Evolutionary conservation across 768 basidiomycete species (phyloP).

Genomic region (Butyriboletus loyo): DNA sequence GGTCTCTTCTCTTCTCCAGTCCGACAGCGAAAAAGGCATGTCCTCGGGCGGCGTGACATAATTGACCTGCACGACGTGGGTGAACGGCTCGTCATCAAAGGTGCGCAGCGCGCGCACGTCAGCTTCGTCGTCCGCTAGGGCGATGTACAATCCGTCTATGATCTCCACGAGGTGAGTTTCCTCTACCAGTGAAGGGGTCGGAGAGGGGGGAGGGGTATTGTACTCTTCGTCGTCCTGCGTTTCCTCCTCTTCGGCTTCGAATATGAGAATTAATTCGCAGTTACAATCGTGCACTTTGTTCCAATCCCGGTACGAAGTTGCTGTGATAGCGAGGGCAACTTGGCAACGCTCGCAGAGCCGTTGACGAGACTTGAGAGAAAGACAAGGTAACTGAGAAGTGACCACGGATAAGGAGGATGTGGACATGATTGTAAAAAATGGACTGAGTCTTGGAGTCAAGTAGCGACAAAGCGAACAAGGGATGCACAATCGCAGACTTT

Average conservation of each 20-base stretch:
- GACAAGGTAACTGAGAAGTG: not conserved
- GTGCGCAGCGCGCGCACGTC: slow-evolving; percentile 10
- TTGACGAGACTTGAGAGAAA: not conserved
- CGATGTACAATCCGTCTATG: slow-evolving; percentile 15
- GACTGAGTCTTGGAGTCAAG: not conserved
- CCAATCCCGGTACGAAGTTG: slow-evolving; percentile 7
- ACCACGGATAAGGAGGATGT: not conserved
- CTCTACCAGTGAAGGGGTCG: not conserved
- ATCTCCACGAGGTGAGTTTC: slow-evolving; percentile 12
- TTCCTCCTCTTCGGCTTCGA: not conserved
- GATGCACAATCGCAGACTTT: not conserved
- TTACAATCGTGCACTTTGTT: not conserved
- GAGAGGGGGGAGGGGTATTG: not conserved
- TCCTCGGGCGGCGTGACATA: not conserved
- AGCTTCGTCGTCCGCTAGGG: slow-evolving; percentile 12
- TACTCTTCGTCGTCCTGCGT: not conserved
- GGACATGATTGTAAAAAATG: not conserved
- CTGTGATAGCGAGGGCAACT: slow-evolving; percentile 3
- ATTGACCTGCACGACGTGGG: slow-evolving; percentile 19
- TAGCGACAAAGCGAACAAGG: not conserved
- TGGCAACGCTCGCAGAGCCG: slow-evolving; percentile 11
- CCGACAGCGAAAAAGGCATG: not conserved
- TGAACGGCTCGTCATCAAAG: slow-evolving; percentile 11
- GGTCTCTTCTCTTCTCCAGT: not conserved
- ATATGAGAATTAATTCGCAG: not conserved